Conservation (phyloP, 176 grass and related monocot genomes). For the Dactylis glomerata region DNA sequence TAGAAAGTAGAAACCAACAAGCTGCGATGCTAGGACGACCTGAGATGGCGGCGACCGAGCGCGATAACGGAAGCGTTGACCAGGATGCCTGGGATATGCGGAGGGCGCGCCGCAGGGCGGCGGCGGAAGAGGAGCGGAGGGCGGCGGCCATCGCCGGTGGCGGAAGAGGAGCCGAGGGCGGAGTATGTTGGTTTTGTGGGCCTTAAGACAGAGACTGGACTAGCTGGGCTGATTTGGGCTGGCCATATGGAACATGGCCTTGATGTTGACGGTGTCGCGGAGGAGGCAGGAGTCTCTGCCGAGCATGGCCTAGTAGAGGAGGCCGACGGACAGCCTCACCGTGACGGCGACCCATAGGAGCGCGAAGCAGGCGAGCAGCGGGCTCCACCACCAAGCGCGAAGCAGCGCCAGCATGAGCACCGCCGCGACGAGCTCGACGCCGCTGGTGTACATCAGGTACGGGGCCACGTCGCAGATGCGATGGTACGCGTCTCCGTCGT, state of each 20-base stretch:
- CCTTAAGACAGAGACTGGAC: neutral
- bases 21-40: conserved; percentile 26
- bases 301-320: too few relatives aligned
- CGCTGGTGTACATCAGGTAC: too few relatives aligned
- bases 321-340: too few relatives aligned
- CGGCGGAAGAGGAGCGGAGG: conserved; percentile 48
- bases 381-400: too few relatives aligned
- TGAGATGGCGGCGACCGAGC: conserved; percentile 36
- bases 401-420: too few relatives aligned
- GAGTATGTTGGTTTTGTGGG: neutral
- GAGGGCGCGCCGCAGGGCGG: conserved; percentile 32
- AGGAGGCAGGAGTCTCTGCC: too few relatives aligned
- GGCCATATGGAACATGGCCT: neutral
- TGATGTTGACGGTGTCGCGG: too few relatives aligned
- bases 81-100: conserved; percentile 27
- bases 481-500: too few relatives aligned
- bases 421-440: too few relatives aligned
- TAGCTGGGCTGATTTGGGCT: neutral
- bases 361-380: too few relatives aligned
- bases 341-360: too few relatives aligned
- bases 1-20: neutral
- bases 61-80: conserved; percentile 38
- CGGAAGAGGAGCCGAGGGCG: conserved; percentile 49
- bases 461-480: too few relatives aligned
- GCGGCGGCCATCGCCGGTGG: conserved; percentile 54